Conservation (phyloP, 148 eudicot species). For the Amaranthus cruentus region DNA sequence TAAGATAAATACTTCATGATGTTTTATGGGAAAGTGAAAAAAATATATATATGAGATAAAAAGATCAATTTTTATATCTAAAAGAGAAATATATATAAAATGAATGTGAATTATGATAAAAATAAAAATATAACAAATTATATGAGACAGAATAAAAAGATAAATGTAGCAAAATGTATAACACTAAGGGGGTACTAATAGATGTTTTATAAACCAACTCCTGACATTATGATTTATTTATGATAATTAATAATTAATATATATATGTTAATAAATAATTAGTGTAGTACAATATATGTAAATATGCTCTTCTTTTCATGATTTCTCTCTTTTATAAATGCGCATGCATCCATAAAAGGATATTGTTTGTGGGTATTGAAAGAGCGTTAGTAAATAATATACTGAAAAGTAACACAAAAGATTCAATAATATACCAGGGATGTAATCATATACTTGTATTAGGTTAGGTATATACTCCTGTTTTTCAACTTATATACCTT, state of each 20-base stretch:
- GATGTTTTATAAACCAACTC: not conserved
- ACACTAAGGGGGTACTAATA: too few species aligned
- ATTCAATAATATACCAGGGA: not conserved
- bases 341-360: slow-evolving; percentile 25
- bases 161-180: too few species aligned
- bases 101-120: too few species aligned
- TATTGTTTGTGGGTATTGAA: not conserved
- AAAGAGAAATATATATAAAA: too few species aligned
- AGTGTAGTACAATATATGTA: slow-evolving; percentile 11
- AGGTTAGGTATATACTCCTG: not conserved
- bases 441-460: not conserved
- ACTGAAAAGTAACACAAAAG: slow-evolving; percentile 10
- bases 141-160: too few species aligned
- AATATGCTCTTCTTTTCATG: slow-evolving; percentile 27
- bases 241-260: not conserved
- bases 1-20: too few species aligned
- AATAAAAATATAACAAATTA: too few species aligned
- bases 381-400: not conserved
- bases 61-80: too few species aligned
- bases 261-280: not conserved
- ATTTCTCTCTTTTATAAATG: slow-evolving; percentile 6
- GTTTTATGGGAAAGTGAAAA: too few species aligned
- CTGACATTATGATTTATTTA: slow-evolving; percentile 9
- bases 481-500: not conserved
- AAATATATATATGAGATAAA: too few species aligned